Conservation (phyloP, 2,329 filamentous ascomycete species). For the Arachnopeziza araneosa region DNA sequence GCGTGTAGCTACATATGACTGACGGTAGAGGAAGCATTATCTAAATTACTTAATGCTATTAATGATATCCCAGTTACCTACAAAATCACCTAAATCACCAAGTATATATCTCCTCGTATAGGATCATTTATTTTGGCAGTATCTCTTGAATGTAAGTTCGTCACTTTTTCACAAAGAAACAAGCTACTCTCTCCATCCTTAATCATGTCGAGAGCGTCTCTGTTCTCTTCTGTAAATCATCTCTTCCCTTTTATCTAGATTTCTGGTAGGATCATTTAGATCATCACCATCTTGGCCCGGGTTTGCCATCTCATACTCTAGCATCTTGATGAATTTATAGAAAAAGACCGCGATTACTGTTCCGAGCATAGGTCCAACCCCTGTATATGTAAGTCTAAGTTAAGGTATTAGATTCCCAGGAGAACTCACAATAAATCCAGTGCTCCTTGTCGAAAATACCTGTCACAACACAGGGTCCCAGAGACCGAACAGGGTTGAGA, state of each 20-base stretch:
- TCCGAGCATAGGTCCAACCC: constrained; percentile 46
- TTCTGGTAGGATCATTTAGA: constrained; percentile 36
- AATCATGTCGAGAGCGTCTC: not conserved
- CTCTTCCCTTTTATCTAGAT: constrained; percentile 34
- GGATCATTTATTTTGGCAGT: no score
- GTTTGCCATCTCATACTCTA: constrained; percentile 48
- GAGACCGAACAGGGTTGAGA: constrained; percentile 40
- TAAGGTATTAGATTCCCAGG: not conserved
- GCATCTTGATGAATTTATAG: constrained; percentile 44
- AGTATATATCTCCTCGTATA: not conserved
- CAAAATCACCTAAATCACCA: not conserved
- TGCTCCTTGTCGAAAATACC: constrained; percentile 39
- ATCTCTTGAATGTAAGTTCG: no score
- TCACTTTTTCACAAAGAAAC: not conserved
- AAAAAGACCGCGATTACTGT: constrained; percentile 42
- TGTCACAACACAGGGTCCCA: constrained; percentile 42
- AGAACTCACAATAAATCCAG: constrained; percentile 40
- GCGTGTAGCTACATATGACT: no score
- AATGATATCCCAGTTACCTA: not conserved
- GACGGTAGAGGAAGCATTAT: no score
- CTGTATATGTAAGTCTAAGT: constrained; percentile 18
- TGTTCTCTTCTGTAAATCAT: constrained; percentile 25
- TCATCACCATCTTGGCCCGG: constrained; percentile 42
- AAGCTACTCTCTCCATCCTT: not conserved
- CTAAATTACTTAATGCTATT: not conserved